Conservation (phyloP, 495 filamentous ascomycete species). For the Tuber magnatum region DNA sequence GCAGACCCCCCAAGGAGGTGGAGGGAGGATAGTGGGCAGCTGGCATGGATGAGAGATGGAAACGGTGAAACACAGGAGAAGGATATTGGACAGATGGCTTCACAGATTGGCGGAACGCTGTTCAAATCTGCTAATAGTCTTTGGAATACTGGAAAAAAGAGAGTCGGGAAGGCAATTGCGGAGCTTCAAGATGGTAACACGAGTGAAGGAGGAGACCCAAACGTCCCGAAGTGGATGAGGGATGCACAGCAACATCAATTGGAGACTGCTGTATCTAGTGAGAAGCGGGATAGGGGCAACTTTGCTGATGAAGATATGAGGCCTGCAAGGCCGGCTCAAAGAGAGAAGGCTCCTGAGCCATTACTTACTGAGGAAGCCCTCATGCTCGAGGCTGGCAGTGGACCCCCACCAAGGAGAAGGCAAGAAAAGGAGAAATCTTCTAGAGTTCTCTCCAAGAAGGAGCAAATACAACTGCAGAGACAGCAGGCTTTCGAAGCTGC, state of each 20-base stretch:
- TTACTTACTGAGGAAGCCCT: slow-evolving; percentile 79
- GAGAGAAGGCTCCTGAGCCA: slow-evolving; percentile 20
- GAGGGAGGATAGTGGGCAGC: slow-evolving; percentile 40
- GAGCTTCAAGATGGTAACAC: slow-evolving; percentile 66
- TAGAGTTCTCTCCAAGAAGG: slow-evolving; percentile 24
- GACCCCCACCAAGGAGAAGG: slow-evolving; percentile 45
- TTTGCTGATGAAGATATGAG: slow-evolving; percentile 29
- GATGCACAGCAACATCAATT: slow-evolving; percentile 45
- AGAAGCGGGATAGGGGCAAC: slow-evolving; percentile 13
- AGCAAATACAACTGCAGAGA: slow-evolving; percentile 42
- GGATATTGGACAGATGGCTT: slow-evolving; percentile 72
- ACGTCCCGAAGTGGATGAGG: slow-evolving; percentile 91
- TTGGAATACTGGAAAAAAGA: slow-evolving; percentile 91
- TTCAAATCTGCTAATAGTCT: slow-evolving; percentile 89
- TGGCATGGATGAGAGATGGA: slow-evolving; percentile 46
- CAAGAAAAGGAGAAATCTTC: slow-evolving; percentile 16
- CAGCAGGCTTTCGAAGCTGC: slow-evolving; percentile 38
- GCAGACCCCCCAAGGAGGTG: slow-evolving; percentile 35
- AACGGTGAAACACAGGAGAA: slow-evolving; percentile 60
- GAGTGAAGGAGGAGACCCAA: slow-evolving; percentile 59
- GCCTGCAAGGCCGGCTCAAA: slow-evolving; percentile 14
- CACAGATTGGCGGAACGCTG: slow-evolving; percentile 71
- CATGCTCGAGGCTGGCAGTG: slow-evolving; percentile 65
- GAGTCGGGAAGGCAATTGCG: slow-evolving; percentile 85
- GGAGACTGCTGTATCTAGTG: slow-evolving; percentile 24